Base-by-base conservation (phyloP, 257 asterid genomes). In the Verbena officinalis region DNA sequence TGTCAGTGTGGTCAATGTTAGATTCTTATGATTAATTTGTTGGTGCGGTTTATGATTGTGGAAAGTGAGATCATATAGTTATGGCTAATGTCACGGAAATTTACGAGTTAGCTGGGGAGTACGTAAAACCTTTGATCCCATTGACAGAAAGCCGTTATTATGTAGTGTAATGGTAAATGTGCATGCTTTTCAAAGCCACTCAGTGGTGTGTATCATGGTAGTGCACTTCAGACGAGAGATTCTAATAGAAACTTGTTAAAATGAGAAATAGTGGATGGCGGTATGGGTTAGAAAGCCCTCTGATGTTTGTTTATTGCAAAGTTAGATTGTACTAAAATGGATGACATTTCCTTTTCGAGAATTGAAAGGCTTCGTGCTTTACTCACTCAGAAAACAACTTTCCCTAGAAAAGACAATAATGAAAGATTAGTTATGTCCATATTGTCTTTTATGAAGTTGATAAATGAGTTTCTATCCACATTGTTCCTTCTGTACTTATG, bases 401-500 rank as follows among this genome's bases (percentile, higher is more conserved):
- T 10, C 22, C 31, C 5, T n/a, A n/a, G 3, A 4, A 4, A n/a
- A 34, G 20, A 44, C 9, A 20, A 55, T 16, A 11, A 12, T 1
- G n/a, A 13, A 17, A 23, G 20, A 9, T 9, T 42, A n/a, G 1
- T 9, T 5, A 8, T 65, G 5, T 1, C n/a, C 39, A 22, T 19
- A 19, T 44, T 24, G 6, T 12, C 21, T 10, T 40, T 4, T 53
- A 14, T 59, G 88, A 12, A 44, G 11, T 4, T 14, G 55, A 22
- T 9, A 24, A 23, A 52, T 14, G 31, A n/a, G 15, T 45, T 53
- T 1, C 45, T 38, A 23, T 56, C 20, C 10, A 16, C 6, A 17
- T 58, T 67, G 30, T 46, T 61, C 30, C 20, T 20, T 40, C 51
- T 49, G 39, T 9, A 19, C 44, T 59, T 5, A 73, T 64, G 23